Percentiles rank a stretch among this genome's conserved stretches.
These are phyloP conservation scores for Hypoxylon fragiforme DNA, from an alignment of 495 filamentous ascomycete species.

Conservation along the genomic window DNA sequence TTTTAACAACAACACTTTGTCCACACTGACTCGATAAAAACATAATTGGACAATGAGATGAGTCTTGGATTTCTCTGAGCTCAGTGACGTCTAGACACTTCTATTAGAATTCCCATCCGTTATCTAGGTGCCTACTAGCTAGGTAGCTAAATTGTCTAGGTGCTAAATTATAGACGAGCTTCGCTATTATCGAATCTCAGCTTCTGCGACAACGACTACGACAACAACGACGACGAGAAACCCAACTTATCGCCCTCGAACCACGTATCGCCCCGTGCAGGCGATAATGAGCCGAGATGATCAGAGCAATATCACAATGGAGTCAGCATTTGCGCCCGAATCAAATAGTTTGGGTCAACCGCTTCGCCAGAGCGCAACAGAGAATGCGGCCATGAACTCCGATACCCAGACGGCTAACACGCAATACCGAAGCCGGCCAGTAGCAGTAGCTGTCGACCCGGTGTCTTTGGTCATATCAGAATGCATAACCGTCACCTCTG, in stretches of 20 bases:
- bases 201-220: slow-evolving; percentile 4
- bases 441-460: slow-evolving; percentile 86
- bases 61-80: slow-evolving; percentile 2
- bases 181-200: neutral
- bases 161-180: neutral
- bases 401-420: slow-evolving; percentile 34
- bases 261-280: slow-evolving; percentile 27
- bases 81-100: slow-evolving; percentile 7
- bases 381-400: slow-evolving; percentile 13
- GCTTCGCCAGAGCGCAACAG: slow-evolving; percentile 18
- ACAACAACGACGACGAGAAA: slow-evolving; percentile 1
- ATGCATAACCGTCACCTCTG: slow-evolving; percentile 97
- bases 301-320: slow-evolving; percentile 42
- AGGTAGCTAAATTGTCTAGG: too few relatives aligned
- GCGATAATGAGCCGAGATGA: slow-evolving; percentile 53
- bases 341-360: slow-evolving; percentile 15
- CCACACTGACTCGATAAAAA: slow-evolving; percentile 8
- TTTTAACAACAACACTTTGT: slow-evolving; percentile 14
- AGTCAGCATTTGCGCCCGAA: slow-evolving; percentile 34
- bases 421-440: slow-evolving; percentile 54
- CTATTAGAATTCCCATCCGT: neutral
- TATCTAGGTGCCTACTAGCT: too few relatives aligned
- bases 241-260: slow-evolving; percentile 1
- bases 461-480: slow-evolving; percentile 96
- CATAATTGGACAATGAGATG: slow-evolving; percentile 19